Conservation (phyloP, 768 basidiomycete species). For the Russula sp. region DNA sequence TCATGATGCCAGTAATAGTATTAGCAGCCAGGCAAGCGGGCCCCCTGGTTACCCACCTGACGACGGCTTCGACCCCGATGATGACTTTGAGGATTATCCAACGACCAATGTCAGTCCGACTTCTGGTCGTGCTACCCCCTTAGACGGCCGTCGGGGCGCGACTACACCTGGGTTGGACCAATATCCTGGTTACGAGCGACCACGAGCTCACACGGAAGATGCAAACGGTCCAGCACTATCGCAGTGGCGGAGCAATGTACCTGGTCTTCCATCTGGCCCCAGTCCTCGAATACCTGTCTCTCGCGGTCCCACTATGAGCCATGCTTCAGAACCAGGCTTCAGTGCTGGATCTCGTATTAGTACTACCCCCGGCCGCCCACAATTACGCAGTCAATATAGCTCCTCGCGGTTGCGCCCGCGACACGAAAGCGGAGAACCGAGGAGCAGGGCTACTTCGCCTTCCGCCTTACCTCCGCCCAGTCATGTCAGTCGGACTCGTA, state of each 20-base stretch:
- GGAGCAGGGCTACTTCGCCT: slow-evolving; percentile 9
- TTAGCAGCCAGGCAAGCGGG: slow-evolving; percentile 34
- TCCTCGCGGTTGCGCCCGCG: slow-evolving; percentile 18
- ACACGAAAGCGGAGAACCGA: slow-evolving; percentile 11
- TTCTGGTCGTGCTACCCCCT: slow-evolving; percentile 71
- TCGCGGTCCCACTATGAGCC: slow-evolving; percentile 16
- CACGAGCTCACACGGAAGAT: slow-evolving; percentile 22
- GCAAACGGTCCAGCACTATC: slow-evolving; percentile 20
- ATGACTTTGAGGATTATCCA: slow-evolving; percentile 73
- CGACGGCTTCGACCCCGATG: slow-evolving; percentile 68
- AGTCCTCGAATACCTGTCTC: slow-evolving; percentile 1
- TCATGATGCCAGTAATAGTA: slow-evolving; percentile 12
- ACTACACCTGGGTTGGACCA: slow-evolving; percentile 17
- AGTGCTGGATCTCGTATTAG: not conserved
- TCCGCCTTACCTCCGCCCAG: slow-evolving; percentile 13
- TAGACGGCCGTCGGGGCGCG: slow-evolving; percentile 44
- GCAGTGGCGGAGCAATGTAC: slow-evolving; percentile 18
- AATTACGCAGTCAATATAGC: slow-evolving; percentile 17
- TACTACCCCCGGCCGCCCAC: slow-evolving; percentile 5
- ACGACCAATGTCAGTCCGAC: slow-evolving; percentile 36
- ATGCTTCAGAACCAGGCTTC: slow-evolving; percentile 14
- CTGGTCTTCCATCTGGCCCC: slow-evolving; percentile 20
- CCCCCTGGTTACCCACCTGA: slow-evolving; percentile 52
- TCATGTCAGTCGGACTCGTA: slow-evolving; percentile 53
- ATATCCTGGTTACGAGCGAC: slow-evolving; percentile 16